A percentile compares a stretch with the other conserved stretches of the same genome.
Evolutionary conservation across 768 basidiomycete genomes (phyloP).

Genomic region (Leccinellum luteum): DNA sequence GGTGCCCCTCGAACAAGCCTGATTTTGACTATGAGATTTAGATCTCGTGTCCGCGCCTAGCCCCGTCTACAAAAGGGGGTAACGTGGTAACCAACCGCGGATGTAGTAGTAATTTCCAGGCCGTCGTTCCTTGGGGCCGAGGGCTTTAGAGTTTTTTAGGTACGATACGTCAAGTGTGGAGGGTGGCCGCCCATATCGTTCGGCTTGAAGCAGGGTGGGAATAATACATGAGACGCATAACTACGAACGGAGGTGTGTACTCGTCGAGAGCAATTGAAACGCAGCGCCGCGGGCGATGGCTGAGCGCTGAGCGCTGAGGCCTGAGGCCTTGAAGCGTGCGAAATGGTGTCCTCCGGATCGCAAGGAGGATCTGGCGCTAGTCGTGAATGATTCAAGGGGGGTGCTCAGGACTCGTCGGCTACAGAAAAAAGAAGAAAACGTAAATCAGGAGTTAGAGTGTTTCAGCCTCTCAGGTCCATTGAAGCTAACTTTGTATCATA

Average conservation of each 20-base stretch:
- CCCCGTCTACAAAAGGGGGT: slow-evolving; percentile 19
- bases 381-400: too few relatives aligned
- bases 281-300: not conserved
- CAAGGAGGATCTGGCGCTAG: slow-evolving; percentile 4
- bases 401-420: not conserved
- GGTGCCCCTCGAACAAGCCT: slow-evolving; percentile 20
- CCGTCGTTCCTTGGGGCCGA: slow-evolving; percentile 27
- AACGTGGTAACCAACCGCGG: slow-evolving; percentile 26
- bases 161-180: slow-evolving; percentile 1
- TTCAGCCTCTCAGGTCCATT: slow-evolving; percentile 13
- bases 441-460: slow-evolving; percentile 16
- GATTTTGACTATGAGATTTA: slow-evolving; percentile 24
- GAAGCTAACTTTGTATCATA: not conserved
- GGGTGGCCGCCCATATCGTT: not conserved
- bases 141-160: slow-evolving; percentile 11
- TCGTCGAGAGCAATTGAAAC: not conserved
- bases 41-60: slow-evolving; percentile 11
- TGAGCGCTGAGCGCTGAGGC: too few relatives aligned
- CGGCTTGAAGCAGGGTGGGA: slow-evolving; percentile 6
- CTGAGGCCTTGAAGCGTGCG: not conserved
- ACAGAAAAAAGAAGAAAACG: slow-evolving; percentile 14
- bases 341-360: not conserved
- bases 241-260: not conserved
- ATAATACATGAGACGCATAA: slow-evolving; percentile 1
- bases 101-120: slow-evolving; percentile 3